These are phyloP conservation scores for Sistotremastrum niveocremeum DNA, from an alignment of 768 basidiomycete genomes.

Conservation along the genomic window DNA sequence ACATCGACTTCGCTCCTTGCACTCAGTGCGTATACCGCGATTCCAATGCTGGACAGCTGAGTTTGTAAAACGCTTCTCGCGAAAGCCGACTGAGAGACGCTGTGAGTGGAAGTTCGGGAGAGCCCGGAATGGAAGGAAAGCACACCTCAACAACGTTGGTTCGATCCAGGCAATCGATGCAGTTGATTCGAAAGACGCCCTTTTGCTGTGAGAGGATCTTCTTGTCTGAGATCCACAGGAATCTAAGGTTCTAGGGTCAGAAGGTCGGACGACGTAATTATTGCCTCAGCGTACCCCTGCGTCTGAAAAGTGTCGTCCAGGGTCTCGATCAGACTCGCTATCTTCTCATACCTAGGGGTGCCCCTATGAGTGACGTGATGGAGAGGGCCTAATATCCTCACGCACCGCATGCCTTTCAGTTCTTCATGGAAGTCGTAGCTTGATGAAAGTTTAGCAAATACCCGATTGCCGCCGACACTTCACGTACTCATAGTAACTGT, in stretches of 20 bases:
- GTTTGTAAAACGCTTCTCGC: conserved; percentile 69
- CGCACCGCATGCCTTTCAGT: conserved; percentile 88
- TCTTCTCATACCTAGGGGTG: conserved; percentile 67
- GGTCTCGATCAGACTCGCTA: conserved; percentile 57
- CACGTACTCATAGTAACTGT: background rate
- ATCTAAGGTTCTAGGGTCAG: conserved; percentile 28
- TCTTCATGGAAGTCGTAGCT: conserved; percentile 86
- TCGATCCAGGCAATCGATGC: conserved; percentile 90
- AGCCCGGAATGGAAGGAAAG: background rate
- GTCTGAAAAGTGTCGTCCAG: conserved; percentile 63
- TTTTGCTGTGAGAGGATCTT: conserved; percentile 65
- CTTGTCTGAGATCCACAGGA: conserved; percentile 69
- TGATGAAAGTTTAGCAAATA: background rate
- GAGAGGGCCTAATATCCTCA: conserved; percentile 2
- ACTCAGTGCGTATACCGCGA: conserved; percentile 39
- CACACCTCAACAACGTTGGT: conserved; percentile 87
- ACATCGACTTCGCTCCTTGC: conserved; percentile 51
- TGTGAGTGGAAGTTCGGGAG: conserved; percentile 4
- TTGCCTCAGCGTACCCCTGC: conserved; percentile 47
- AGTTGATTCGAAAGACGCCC: conserved; percentile 83
- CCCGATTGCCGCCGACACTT: background rate
- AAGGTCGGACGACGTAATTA: background rate
- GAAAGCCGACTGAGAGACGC: conserved; percentile 65
- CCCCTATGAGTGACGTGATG: conserved; percentile 3
- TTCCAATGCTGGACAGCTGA: conserved; percentile 59